Conservation (phyloP, 768 basidiomycete genomes). For the Lactarius akahatsu region DNA sequence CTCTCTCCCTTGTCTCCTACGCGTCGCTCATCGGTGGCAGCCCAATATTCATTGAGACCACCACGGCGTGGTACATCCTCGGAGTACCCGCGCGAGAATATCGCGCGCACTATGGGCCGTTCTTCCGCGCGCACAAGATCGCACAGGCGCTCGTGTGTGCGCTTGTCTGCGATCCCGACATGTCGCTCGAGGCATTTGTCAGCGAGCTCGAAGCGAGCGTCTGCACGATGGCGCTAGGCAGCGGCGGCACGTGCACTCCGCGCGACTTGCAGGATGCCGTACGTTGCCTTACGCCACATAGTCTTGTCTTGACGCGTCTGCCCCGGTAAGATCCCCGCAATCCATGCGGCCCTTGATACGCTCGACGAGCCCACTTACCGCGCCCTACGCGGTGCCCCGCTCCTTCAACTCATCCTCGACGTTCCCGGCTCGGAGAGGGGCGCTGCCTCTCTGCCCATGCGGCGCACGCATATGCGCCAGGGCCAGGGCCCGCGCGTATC, state of each 20-base stretch:
- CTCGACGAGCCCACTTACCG: slow-evolving; percentile 10
- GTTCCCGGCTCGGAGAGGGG: neutral
- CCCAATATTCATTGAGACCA: slow-evolving; percentile 56
- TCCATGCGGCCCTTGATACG: slow-evolving; percentile 18
- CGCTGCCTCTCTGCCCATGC: neutral
- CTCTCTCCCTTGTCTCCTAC: slow-evolving; percentile 5
- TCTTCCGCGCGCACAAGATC: slow-evolving; percentile 21
- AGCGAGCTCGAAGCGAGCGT: slow-evolving; percentile 12
- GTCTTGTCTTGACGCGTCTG: neutral
- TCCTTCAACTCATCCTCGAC: slow-evolving; percentile 17
- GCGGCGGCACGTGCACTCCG: neutral
- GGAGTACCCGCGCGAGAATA: slow-evolving; percentile 12
- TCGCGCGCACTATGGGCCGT: slow-evolving; percentile 7
- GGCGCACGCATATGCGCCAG: neutral
- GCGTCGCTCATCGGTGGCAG: slow-evolving; percentile 37
- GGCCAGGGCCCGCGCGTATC: neutral
- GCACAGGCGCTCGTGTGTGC: slow-evolving; percentile 19
- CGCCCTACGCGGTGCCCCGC: slow-evolving; percentile 1
- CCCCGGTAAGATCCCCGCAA: slow-evolving; percentile 10
- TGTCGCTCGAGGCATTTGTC: neutral
- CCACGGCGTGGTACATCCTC: slow-evolving; percentile 12
- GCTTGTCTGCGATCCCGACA: slow-evolving; percentile 6
- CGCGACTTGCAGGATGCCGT: slow-evolving; percentile 20
- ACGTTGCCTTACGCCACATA: neutral
- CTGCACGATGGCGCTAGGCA: no score